Evolutionary conservation across 2,329 filamentous ascomycete genomes (phyloP).

Genomic region (Microcyclosporella mali): DNA sequence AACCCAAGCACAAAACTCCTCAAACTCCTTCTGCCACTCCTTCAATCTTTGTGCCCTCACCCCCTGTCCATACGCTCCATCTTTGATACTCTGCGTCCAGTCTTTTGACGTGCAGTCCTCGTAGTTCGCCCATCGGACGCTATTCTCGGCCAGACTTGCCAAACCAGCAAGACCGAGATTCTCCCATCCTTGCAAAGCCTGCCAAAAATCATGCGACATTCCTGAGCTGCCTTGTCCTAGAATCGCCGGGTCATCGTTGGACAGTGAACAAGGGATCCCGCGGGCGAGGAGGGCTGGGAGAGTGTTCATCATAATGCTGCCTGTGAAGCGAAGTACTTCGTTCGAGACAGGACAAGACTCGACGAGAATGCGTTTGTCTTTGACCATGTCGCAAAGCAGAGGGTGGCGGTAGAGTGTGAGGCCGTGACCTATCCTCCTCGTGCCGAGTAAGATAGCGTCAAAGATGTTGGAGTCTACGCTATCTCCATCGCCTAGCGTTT

Average conservation of each 20-base stretch:
- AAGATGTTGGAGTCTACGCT: conserved; percentile 78
- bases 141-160: conserved; percentile 85
- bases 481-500: conserved; percentile 74
- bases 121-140: conserved; percentile 80
- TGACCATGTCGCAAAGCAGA: conserved; percentile 78
- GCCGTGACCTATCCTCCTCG: conserved; percentile 81
- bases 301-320: conserved; percentile 69
- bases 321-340: conserved; percentile 74
- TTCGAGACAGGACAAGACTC: conserved; percentile 91
- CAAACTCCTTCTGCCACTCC: conserved; percentile 77
- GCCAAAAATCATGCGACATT: conserved; percentile 91
- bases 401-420: conserved; percentile 90
- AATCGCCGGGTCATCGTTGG: conserved; percentile 87
- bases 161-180: conserved; percentile 84
- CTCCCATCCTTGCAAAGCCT: conserved; percentile 83
- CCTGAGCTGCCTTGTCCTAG: conserved; percentile 75
- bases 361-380: conserved; percentile 78
- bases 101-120: conserved; percentile 67
- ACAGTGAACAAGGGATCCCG: conserved; percentile 75
- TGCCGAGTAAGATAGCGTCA: conserved; percentile 80
- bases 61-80: conserved; percentile 65
- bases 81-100: conserved; percentile 67
- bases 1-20: conserved; percentile 86
- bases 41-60: conserved; percentile 66
- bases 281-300: conserved; percentile 77